These are phyloP conservation scores for Boletus tylopilopsis DNA, from an alignment of 768 basidiomycete genomes.

Conservation along the genomic window DNA sequence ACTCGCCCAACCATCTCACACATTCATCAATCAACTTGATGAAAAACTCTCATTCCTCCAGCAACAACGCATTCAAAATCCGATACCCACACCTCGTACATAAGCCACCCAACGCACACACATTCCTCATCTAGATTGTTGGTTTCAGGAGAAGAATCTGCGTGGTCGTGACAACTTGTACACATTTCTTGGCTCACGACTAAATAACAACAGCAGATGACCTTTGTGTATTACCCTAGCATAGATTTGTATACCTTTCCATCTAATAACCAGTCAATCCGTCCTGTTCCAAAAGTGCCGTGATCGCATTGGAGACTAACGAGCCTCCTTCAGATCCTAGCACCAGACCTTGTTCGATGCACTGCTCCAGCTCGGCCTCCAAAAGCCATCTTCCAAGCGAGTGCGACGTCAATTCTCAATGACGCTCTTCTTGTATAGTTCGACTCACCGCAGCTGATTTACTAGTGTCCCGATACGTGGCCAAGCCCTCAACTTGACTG, in stretches of 20 bases:
- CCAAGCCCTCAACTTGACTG: constrained; percentile 70
- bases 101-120: neutral
- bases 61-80: constrained; percentile 4
- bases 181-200: neutral
- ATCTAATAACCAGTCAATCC: constrained; percentile 22
- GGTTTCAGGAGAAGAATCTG: neutral
- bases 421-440: neutral
- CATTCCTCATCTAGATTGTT: neutral
- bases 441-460: constrained; percentile 71
- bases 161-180: constrained; percentile 10
- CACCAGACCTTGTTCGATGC: constrained; percentile 59
- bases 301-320: constrained; percentile 48
- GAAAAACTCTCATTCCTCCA: constrained; percentile 20
- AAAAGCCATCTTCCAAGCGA: constrained; percentile 53
- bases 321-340: constrained; percentile 46
- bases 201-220: neutral
- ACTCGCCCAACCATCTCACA: constrained; percentile 10
- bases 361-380: constrained; percentile 60
- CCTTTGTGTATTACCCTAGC: constrained; percentile 5
- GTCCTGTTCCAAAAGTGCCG: constrained; percentile 37
- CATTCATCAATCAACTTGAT: constrained; percentile 17
- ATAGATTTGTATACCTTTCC: constrained; percentile 15
- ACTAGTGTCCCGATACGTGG: constrained; percentile 90
- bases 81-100: constrained; percentile 1
- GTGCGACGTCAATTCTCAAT: neutral